Conservation (phyloP, 2,329 filamentous ascomycete genomes). For the Chaetomium sp. region DNA sequence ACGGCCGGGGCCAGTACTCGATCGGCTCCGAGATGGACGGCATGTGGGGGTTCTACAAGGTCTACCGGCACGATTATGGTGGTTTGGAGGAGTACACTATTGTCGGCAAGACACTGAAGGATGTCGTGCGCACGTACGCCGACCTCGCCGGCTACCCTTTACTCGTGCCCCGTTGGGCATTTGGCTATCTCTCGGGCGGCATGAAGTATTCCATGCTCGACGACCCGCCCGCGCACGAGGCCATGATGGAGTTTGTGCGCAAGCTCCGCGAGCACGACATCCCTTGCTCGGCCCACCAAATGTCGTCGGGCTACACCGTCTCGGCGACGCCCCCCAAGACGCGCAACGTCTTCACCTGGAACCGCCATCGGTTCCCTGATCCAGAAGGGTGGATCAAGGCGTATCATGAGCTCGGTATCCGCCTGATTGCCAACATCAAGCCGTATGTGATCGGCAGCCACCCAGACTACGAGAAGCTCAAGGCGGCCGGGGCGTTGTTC, state of each 20-base stretch:
- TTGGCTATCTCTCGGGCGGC: constrained; percentile 6
- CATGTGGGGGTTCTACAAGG: constrained; percentile 2
- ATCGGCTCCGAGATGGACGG: constrained; percentile 5
- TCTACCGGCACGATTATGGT: constrained; percentile 4
- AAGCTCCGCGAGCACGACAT: constrained; percentile 6
- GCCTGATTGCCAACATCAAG: constrained; percentile 8
- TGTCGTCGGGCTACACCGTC: constrained; percentile 7
- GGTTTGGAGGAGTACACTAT: constrained; percentile 7
- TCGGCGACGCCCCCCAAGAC: constrained; percentile 5
- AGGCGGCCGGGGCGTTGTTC: constrained; percentile 3
- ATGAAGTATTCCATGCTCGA: constrained; percentile 9
- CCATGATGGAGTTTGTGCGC: constrained; percentile 2
- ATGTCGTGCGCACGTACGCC: constrained; percentile 1
- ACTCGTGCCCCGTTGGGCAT: constrained; percentile 3
- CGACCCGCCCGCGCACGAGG: neutral
- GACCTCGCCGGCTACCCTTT: neutral
- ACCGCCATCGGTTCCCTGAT: constrained; percentile 6
- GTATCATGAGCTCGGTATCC: constrained; percentile 1
- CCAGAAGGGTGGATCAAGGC: constrained; percentile 5
- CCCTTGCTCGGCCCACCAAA: constrained; percentile 4
- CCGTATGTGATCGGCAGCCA: constrained; percentile 7
- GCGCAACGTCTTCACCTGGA: constrained; percentile 7
- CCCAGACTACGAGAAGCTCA: constrained; percentile 5
- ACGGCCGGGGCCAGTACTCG: constrained; percentile 5
- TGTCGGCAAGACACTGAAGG: constrained; percentile 4